Evolutionary conservation across 352 stramenopile genomes (phyloP), one percentile per base, ranked within the genome.

Genomic region (Pythium vanterpoolii): DNA sequence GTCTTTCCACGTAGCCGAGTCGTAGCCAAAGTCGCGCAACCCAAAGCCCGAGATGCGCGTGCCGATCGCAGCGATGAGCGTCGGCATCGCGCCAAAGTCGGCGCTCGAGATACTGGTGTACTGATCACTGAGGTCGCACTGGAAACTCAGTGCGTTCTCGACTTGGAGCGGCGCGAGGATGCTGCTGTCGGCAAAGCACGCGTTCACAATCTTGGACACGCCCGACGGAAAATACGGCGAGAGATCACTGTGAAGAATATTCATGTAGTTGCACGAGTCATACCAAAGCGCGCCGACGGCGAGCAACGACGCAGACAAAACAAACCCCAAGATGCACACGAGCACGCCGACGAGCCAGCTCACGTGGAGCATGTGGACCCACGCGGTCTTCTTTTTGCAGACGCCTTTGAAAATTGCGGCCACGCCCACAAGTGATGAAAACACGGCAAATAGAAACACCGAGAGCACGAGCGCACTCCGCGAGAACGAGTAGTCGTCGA

Each of bases 201-300:
- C 67, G 48, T 86, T 88, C 24, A 83, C 64, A 57, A 90, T 83
- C 9, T 63, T 65, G 0, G 78, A 72, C n/a, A 86, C 52, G 43
- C 83, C 66, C 11, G 71, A 72, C 0, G 84, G 77, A 38, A 89
- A 85, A 43, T 89, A 93, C 26, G 84, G 80, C 31, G 79, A 77
- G 53, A 90, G 77, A 46, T 93, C 77, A 13, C 69, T 66, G 56
- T 90, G 80, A 18, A 92, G 31, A n/a, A 92, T 73, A 56, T 82
- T 86, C 75, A 93, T 84, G 62, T 93, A 92, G 47, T 83, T 83
- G 68, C 84, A 93, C 16, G 75, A 77, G 44, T 93, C 84, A 56
- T 80, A 91, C 80, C 80, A 93, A 33, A 93, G 67, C 36, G 82
- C 84, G 16, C 74, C 79, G 23, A 93, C 80, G 2, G 84, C 84